Percentiles rank a stretch among this genome's conserved stretches.
Conservation (phyloP, 768 basidiomycete species). For the Hypsizygus marmoreus region DNA sequence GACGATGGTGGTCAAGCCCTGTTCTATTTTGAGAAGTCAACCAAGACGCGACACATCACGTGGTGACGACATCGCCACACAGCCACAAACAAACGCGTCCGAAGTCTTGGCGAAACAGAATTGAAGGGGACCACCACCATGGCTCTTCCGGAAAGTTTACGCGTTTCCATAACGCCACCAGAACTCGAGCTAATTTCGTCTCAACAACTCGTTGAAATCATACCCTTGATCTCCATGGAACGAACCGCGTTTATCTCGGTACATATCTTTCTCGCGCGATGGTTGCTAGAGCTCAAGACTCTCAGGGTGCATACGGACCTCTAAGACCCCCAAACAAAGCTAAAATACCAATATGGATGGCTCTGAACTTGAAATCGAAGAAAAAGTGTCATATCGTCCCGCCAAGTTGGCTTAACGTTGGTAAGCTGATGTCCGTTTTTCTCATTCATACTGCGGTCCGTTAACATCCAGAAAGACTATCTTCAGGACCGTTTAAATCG, state of each 20-base stretch:
- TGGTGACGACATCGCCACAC: slow-evolving; percentile 21
- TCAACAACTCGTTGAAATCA: slow-evolving; percentile 81
- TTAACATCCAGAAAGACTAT: slow-evolving; percentile 61
- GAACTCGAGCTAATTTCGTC: slow-evolving; percentile 90
- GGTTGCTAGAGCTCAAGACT: slow-evolving; percentile 19
- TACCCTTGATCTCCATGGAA: slow-evolving; percentile 90
- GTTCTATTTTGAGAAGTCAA: slow-evolving; percentile 23
- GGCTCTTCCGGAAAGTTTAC: slow-evolving; percentile 76
- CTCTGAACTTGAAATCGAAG: slow-evolving; percentile 89
- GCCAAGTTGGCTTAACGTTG: slow-evolving; percentile 86
- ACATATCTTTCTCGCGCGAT: slow-evolving; percentile 23
- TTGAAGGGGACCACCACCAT: slow-evolving; percentile 36
- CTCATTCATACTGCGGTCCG: background rate
- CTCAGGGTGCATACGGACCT: slow-evolving; percentile 90
- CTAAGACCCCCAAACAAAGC: slow-evolving; percentile 85
- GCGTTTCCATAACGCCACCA: slow-evolving; percentile 73
- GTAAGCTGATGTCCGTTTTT: slow-evolving; percentile 44
- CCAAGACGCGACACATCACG: slow-evolving; percentile 29
- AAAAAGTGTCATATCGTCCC: slow-evolving; percentile 92
- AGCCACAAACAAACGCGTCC: slow-evolving; percentile 1
- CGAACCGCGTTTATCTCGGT: slow-evolving; percentile 91
- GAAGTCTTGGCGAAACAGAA: background rate
- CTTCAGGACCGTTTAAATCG: slow-evolving; percentile 71
- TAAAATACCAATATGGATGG: slow-evolving; percentile 95
- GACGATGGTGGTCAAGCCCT: background rate